These are phyloP conservation scores for Ceratocystis huliohia DNA, from an alignment of 2,329 filamentous ascomycete species.

Conservation along the genomic window DNA sequence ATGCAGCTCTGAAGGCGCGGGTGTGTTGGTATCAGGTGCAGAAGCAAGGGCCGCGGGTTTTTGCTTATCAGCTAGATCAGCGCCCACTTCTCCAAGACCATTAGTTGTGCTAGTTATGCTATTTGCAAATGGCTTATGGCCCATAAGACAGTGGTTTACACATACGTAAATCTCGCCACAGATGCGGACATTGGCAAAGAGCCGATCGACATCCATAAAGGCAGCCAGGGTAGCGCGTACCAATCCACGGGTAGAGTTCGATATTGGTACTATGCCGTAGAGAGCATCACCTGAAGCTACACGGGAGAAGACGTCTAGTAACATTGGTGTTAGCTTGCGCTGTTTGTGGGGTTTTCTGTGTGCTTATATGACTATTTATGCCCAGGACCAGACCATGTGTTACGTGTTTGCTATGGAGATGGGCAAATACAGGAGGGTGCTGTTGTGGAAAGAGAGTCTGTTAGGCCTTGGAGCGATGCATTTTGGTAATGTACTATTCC, in stretches of 20 bases:
- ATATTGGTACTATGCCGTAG: slow-evolving; percentile 80
- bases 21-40: slow-evolving; percentile 37
- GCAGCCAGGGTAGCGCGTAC: slow-evolving; percentile 85
- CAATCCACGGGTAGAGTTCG: slow-evolving; percentile 89
- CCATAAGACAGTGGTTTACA: slow-evolving; percentile 79
- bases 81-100: background rate
- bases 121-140: slow-evolving; percentile 30
- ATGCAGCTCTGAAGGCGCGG: slow-evolving; percentile 35
- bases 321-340: background rate
- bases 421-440: background rate
- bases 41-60: slow-evolving; percentile 23
- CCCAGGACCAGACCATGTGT: background rate
- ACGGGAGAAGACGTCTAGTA: slow-evolving; percentile 61
- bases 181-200: slow-evolving; percentile 58
- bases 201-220: slow-evolving; percentile 58
- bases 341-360: background rate
- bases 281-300: slow-evolving; percentile 54
- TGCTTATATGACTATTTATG: background rate
- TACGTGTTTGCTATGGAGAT: slow-evolving; percentile 1
- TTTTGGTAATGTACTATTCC: too few relatives aligned
- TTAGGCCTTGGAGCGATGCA: too few relatives aligned
- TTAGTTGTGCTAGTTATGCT: background rate
- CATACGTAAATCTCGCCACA: slow-evolving; percentile 75
- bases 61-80: background rate
- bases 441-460: background rate